These are phyloP conservation scores for Neonothopanus nambi DNA, from an alignment of 1,284 basidiomycete species.

Conservation along the genomic window DNA sequence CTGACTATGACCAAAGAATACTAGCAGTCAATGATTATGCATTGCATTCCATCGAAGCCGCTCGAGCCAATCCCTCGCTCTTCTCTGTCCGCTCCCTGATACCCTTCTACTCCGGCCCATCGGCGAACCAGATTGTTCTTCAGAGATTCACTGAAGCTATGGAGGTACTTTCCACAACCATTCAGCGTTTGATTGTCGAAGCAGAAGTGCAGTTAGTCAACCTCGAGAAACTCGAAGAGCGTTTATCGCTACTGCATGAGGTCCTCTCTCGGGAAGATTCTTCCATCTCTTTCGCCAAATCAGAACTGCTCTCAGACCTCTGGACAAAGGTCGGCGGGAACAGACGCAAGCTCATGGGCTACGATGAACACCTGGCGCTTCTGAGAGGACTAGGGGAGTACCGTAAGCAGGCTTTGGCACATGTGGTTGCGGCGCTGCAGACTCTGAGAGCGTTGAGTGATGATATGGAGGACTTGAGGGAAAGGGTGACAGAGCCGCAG, in stretches of 20 bases:
- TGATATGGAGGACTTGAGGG: constrained; percentile 73
- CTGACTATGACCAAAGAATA: constrained; percentile 42
- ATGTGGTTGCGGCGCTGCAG: constrained; percentile 62
- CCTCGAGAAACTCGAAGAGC: constrained; percentile 61
- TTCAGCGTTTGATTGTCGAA: constrained; percentile 60
- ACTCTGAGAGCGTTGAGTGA: constrained; percentile 61
- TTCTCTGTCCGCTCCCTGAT: constrained; percentile 43
- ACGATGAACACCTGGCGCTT: constrained; percentile 50
- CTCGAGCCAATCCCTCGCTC: constrained; percentile 37
- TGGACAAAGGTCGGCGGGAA: constrained; percentile 73
- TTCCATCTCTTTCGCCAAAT: constrained; percentile 41
- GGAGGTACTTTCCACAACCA: constrained; percentile 51
- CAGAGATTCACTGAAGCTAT: constrained; percentile 61
- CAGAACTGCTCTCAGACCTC: constrained; percentile 58
- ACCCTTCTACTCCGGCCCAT: constrained; percentile 40
- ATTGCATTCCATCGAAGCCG: constrained; percentile 55
- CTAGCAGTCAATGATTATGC: constrained; percentile 72
- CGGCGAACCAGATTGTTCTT: constrained; percentile 43
- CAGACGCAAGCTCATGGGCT: constrained; percentile 41
- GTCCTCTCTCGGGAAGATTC: constrained; percentile 57
- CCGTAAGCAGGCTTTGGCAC: constrained; percentile 56
- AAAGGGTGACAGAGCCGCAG: constrained; percentile 64
- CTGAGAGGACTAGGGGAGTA: constrained; percentile 56
- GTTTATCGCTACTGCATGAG: constrained; percentile 55
- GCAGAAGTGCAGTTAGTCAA: constrained; percentile 54